Evolutionary conservation across 139 green algal species (phyloP), one percentile per base, ranked within the genome.

Genomic region (Volvox reticuliferus): DNA sequence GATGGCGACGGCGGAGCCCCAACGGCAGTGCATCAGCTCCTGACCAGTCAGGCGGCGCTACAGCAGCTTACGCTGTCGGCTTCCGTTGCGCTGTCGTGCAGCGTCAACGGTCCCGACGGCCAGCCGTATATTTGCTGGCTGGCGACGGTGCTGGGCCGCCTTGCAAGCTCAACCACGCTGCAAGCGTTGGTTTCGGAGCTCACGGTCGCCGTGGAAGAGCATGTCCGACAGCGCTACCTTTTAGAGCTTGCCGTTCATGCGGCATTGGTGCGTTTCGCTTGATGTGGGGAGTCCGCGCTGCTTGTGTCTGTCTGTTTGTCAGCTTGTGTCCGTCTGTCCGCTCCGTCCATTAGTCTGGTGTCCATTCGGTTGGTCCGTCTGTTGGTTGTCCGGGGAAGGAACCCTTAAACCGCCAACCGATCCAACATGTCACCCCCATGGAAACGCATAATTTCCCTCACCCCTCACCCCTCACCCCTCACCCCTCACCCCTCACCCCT

Each of bases 61-160:
- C 75, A 81, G 75, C 75, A 81, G 75, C 75, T 81, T 19, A 61
- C 32, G 12, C 75, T 67, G 21, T 65, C 78, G 12, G 78, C 78
- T 13, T 68, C 78, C 36, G 21, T 68, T 22, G 78, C 78, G 0
- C 32, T 84, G 19, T 32, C 78, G 14, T 24, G 37, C 37, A 18
- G 5, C 2, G 78, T 35, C 20, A 5, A 12, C 19, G 37, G 37
- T 44, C 22, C 78, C 1, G 78, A 84, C 20, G 75, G 75, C 28
- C 75, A 61, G 75, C 75, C 75, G 75, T 65, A 68, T 20, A 65
- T 68, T 1, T 84, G 78, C 78, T 84, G 78, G 78, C 78, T 65
- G 1, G 78, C 78, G 36, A 28, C 21, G 16, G 17, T 44, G 21
- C 37, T 84, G 36, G 24, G 37, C 19, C 78, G 36, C 1, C 37